Base-by-base conservation (phyloP, 2,329 filamentous ascomycete genomes). In the Trichoderma sp. region DNA sequence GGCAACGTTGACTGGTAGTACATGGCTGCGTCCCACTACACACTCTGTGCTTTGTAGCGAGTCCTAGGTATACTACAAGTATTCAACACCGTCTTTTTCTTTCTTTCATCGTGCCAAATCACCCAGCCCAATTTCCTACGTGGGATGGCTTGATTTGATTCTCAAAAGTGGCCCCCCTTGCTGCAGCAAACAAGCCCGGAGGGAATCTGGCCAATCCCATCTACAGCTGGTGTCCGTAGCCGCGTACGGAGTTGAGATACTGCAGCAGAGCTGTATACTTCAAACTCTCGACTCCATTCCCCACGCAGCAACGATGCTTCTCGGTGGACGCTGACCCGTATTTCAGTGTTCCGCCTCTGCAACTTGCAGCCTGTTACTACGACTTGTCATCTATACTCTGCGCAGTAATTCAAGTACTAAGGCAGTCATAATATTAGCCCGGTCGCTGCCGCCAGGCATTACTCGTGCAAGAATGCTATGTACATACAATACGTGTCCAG, bases 81-180 rank as follows among this genome's bases (percentile, higher is more conserved):
- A 43, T 43, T n/a, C 16, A 43, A 47, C 57, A 35, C 35, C 49
- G 62, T 29, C 53, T 56, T 13, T 53, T 13, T 19, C n/a, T 49
- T 31, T 57, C 7, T 31, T 57, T 8, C 4, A 24, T 66, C 24
- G 14, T 27, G 37, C 58, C 33, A 33, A 66, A 58, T 55, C 33
- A 55, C 16, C 61, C 21, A 40, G 33, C 47, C 49, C 6, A 13
- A 8, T 53, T 63, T 43, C 49, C 49, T 68, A 68, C 47, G 59
- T 69, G 67, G 60, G 53, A 69, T 52, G 55, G 52, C 68, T 69
- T 69, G 61, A 69, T 66, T 69, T 55, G 61, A 69, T 40, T 68
- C 49, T 49, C 37, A 37, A 56, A 56, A 57, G 53, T 52, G 67
- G 35, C 53, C 16, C 58, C 47, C 59, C 59, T 24, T 63, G 67